A percentile compares a stretch with the other conserved stretches of the same genome.
Evolutionary conservation across 2,329 filamentous ascomycete genomes (phyloP).

Genomic region (Colletotrichum chlorophyti): DNA sequence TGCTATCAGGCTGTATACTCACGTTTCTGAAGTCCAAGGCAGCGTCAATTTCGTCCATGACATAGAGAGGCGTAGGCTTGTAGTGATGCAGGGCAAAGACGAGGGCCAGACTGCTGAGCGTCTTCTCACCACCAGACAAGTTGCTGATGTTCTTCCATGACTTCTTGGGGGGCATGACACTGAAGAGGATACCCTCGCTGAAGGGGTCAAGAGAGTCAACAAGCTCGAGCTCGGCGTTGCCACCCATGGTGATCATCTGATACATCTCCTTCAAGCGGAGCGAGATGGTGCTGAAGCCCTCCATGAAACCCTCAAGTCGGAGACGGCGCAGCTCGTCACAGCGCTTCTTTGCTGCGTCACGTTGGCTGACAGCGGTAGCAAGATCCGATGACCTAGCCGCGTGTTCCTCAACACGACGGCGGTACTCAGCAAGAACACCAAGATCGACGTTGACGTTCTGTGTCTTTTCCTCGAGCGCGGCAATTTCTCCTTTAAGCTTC

Average conservation of each 20-base stretch:
- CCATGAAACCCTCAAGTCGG: constrained; percentile 96
- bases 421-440: constrained; percentile 86
- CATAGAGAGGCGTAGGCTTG: constrained; percentile 95
- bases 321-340: constrained; percentile 91
- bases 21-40: constrained; percentile 98
- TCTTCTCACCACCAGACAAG: constrained; percentile 96
- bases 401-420: constrained; percentile 84
- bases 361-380: constrained; percentile 75
- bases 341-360: constrained; percentile 88
- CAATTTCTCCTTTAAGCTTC: constrained; percentile 66
- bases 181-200: constrained; percentile 95
- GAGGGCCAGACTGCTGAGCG: constrained; percentile 86
- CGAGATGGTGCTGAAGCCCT: constrained; percentile 93
- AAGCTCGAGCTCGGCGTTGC: constrained; percentile 95
- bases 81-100: constrained; percentile 99
- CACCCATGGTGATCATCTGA: constrained; percentile 99
- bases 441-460: constrained; percentile 89
- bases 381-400: constrained; percentile 84
- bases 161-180: constrained; percentile 99
- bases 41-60: constrained; percentile 99
- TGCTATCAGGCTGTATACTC: constrained; percentile 49
- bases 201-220: constrained; percentile 97
- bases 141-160: constrained; percentile 99
- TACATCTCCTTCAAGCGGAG: constrained; percentile 99
- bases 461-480: constrained; percentile 71